Evolutionary conservation across 208 protist genomes (phyloP), one percentile per base, ranked within the genome.

Genomic region (Acanthamoeba culbertsoni): DNA sequence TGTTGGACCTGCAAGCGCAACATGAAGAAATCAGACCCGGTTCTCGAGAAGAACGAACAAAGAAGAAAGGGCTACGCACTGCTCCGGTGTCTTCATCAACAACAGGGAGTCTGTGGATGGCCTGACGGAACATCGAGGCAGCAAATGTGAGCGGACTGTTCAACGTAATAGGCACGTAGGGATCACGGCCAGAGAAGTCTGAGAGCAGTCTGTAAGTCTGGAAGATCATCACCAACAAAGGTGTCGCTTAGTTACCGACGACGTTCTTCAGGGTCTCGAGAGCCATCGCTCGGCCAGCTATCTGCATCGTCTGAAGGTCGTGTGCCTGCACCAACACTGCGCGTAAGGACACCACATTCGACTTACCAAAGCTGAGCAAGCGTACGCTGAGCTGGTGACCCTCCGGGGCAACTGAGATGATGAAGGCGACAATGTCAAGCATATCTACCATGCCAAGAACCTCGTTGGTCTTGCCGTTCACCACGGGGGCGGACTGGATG

Each of bases 401-500:
- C 12, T 10, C 10, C 20, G 89, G 89, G 33, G 65, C 45, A 1
- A 93, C 89, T 3, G 89, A 93, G 45, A 82, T 7, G 46, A 93
- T 84, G 68, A 68, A 93, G 0, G 59, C 43, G 5, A 93, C 89
- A 6, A 93, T 57, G 89, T 93, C 89, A 23, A 93, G 68, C 59
- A 93, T 84, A 65, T 93, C 89, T 12, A 93, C 65, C 33, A 93
- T 84, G 45, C 89, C 86, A 18, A 93, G 35, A n/a, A 77, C 51
- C 89, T 93, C 68, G 45, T 63, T 63, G 68, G 33, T 93, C 68
- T 93, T 93, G 26, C 46, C 40, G 62, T 91, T 55, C 42, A 91
- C 43, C 35, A 91, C 86, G 20, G 86, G 86, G 33, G 86, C 86
- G 8, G 86, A 91, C 79, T 89, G 79, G 33, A 89, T 92, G 43